A percentile compares a stretch with the other conserved stretches of the same genome.
These are phyloP conservation scores for Fusarium sp. DNA, from an alignment of 2,329 filamentous ascomycete genomes.

Conservation along the genomic window DNA sequence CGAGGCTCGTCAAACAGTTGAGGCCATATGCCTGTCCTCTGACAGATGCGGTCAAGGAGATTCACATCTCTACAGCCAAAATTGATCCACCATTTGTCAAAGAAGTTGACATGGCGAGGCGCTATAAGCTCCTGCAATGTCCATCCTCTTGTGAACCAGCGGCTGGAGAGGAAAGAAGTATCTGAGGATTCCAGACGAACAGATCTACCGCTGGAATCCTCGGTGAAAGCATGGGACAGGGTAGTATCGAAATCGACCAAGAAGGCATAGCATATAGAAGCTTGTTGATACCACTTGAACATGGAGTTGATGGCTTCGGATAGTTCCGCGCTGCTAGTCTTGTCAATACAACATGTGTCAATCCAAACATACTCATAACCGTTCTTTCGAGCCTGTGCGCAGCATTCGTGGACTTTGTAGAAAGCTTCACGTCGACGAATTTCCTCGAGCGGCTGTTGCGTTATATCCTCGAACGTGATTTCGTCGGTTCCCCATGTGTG, in stretches of 20 bases:
- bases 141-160: slow-evolving; percentile 44
- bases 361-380: slow-evolving; percentile 41
- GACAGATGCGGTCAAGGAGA: slow-evolving; percentile 32
- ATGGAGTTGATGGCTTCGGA: slow-evolving; percentile 47
- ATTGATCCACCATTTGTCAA: slow-evolving; percentile 42
- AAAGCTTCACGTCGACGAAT: slow-evolving; percentile 10
- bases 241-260: slow-evolving; percentile 34
- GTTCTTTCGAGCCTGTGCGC: slow-evolving; percentile 22
- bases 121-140: slow-evolving; percentile 49
- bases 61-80: slow-evolving; percentile 42
- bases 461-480: slow-evolving; percentile 46
- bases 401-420: slow-evolving; percentile 36
- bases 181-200: neutral
- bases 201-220: neutral
- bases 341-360: slow-evolving; percentile 48
- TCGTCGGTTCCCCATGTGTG: slow-evolving; percentile 51
- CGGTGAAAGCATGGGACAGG: neutral
- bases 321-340: slow-evolving; percentile 43
- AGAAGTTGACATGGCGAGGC: slow-evolving; percentile 45
- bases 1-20: slow-evolving; percentile 35
- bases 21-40: slow-evolving; percentile 32
- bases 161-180: slow-evolving; percentile 28
- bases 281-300: slow-evolving; percentile 45
- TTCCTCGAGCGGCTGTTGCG: neutral
- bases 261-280: slow-evolving; percentile 43